Percentiles rank a stretch among this genome's conserved stretches.
Conservation (phyloP, 768 basidiomycete species). For the Boletus edulis region DNA sequence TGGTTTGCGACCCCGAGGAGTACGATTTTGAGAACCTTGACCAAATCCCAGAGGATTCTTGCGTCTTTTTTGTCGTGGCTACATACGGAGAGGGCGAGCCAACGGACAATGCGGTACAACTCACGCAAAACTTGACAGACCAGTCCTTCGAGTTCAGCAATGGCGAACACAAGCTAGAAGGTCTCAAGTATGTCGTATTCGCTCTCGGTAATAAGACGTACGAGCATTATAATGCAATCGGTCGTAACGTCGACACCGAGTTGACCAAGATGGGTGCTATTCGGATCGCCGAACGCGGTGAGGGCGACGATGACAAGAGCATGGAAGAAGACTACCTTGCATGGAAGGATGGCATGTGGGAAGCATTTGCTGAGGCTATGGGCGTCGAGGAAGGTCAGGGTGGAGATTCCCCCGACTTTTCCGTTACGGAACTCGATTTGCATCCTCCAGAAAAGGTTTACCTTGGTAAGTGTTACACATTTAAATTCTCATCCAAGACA, state of each 20-base stretch:
- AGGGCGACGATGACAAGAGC: conserved; percentile 98
- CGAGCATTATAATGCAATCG: conserved; percentile 94
- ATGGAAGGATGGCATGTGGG: conserved; percentile 99
- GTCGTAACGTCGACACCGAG: conserved; percentile 69
- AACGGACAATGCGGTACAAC: conserved; percentile 93
- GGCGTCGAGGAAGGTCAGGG: conserved; percentile 95
- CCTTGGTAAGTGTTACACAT: conserved; percentile 58
- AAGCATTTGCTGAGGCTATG: conserved; percentile 77
- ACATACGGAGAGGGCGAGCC: conserved; percentile 99
- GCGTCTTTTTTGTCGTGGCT: conserved; percentile 93
- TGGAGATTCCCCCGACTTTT: conserved; percentile 92
- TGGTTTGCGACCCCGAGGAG: conserved; percentile 98
- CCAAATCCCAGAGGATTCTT: conserved; percentile 80
- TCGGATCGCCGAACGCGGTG: conserved; percentile 86
- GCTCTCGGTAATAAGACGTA: conserved; percentile 92
- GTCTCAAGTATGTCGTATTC: conserved; percentile 94
- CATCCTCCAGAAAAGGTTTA: conserved; percentile 88
- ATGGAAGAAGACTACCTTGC: conserved; percentile 99
- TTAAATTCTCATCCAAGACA: background rate
- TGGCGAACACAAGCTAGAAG: conserved; percentile 70
- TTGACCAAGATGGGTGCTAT: conserved; percentile 77
- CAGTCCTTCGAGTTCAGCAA: conserved; percentile 84
- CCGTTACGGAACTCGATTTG: conserved; percentile 76
- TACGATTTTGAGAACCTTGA: conserved; percentile 98
- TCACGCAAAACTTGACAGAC: conserved; percentile 91